These are phyloP conservation scores for Serendipita sp. DNA, from an alignment of 768 basidiomycete genomes.

Conservation along the genomic window DNA sequence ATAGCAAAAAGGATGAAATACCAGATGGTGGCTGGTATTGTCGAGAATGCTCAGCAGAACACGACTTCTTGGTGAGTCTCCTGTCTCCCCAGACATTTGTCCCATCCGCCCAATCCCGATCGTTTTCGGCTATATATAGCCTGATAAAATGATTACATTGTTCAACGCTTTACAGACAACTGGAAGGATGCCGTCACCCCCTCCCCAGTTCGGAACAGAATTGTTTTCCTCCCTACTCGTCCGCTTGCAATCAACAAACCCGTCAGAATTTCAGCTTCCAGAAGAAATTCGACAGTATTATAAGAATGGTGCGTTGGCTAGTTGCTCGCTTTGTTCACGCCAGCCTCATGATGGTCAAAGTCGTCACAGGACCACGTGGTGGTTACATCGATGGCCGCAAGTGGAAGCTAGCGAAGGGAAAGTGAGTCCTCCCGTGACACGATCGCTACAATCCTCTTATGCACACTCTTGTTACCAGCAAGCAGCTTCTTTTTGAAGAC, in stretches of 20 bases:
- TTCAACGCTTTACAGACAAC: not conserved
- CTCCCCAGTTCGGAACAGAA: not conserved
- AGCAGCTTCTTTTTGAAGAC: slow-evolving; percentile 79
- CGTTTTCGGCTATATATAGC: not conserved
- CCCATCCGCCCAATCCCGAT: not conserved
- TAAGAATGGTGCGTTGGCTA: slow-evolving; percentile 53
- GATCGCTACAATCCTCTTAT: not conserved
- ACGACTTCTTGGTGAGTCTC: not conserved
- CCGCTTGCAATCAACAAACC: slow-evolving; percentile 49
- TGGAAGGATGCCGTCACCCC: slow-evolving; percentile 4
- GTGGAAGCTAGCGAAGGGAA: slow-evolving; percentile 59
- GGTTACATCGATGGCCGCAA: slow-evolving; percentile 71
- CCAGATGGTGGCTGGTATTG: slow-evolving; percentile 77
- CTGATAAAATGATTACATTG: not conserved
- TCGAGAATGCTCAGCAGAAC: slow-evolving; percentile 9
- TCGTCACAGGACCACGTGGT: slow-evolving; percentile 62
- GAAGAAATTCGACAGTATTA: slow-evolving; percentile 71
- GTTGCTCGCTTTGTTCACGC: not conserved
- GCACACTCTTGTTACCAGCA: slow-evolving; percentile 29
- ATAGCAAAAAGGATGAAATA: slow-evolving; percentile 39
- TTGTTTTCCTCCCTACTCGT: slow-evolving; percentile 43
- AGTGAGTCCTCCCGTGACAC: slow-evolving; percentile 33
- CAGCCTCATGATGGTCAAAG: slow-evolving; percentile 27
- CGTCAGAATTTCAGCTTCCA: slow-evolving; percentile 73
- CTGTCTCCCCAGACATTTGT: not conserved